These are phyloP conservation scores for Liquidambar formosana DNA, from an alignment of 164 flowering plant species.

Conservation along the genomic window DNA sequence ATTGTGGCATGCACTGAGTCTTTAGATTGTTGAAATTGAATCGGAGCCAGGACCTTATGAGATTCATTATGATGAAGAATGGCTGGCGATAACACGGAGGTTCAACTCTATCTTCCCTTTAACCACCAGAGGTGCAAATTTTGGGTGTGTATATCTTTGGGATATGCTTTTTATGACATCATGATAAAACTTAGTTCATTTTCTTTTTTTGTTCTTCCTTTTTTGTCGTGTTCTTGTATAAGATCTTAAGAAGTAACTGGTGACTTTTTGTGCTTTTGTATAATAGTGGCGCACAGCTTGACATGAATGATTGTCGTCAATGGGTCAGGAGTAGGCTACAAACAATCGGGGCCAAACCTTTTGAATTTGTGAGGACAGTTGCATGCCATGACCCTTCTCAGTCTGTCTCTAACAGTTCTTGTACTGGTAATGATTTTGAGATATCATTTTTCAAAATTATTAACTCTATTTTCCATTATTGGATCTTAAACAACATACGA, in stretches of 20 bases:
- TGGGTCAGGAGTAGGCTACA: constrained; percentile 63
- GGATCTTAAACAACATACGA: not conserved
- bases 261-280: constrained; percentile 9
- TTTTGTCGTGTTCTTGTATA: not conserved
- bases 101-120: constrained; percentile 64
- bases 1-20: constrained; percentile 2
- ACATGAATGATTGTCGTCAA: constrained; percentile 52
- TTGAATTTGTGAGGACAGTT: constrained; percentile 66
- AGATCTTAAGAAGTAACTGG: not conserved
- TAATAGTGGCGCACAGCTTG: constrained; percentile 44
- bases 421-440: constrained; percentile 39
- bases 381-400: constrained; percentile 55
- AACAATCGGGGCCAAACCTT: constrained; percentile 68
- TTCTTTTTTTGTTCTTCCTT: not conserved
- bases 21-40: constrained; percentile 77
- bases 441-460: not conserved
- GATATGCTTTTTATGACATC: not conserved
- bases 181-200: not conserved
- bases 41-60: constrained; percentile 81
- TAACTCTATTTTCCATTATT: not conserved
- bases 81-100: constrained; percentile 83
- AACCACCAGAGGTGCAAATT: constrained; percentile 39
- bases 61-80: constrained; percentile 91
- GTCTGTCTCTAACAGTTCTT: constrained; percentile 25
- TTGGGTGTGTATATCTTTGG: constrained; percentile 41